Percentiles rank a stretch among this genome's conserved stretches.
These are phyloP conservation scores for Hypoxylon rickii DNA, from an alignment of 495 filamentous ascomycete species.

Conservation along the genomic window DNA sequence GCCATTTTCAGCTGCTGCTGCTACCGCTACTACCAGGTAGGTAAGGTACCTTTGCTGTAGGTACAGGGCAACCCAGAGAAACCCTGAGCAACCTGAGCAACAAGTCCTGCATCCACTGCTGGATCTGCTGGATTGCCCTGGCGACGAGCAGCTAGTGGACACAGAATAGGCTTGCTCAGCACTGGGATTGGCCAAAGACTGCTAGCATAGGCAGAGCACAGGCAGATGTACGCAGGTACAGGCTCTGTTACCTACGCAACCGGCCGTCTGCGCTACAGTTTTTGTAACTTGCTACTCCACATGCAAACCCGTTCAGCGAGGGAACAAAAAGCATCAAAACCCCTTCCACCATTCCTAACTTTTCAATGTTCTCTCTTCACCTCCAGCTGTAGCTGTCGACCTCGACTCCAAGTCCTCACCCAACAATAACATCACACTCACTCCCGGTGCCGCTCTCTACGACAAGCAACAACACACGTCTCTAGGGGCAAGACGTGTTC, in stretches of 20 bases:
- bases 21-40: no score
- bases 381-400: neutral
- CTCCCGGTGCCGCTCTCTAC: conserved; percentile 21
- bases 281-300: conserved; percentile 15
- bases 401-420: no score
- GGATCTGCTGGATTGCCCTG: conserved; percentile 32
- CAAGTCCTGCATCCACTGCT: conserved; percentile 21
- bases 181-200: no score
- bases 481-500: conserved; percentile 26
- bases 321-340: conserved; percentile 37
- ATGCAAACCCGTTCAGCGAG: conserved; percentile 23
- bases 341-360: conserved; percentile 18
- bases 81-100: conserved; percentile 20
- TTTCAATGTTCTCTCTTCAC: conserved; percentile 7
- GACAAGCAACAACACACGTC: conserved; percentile 16
- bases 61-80: no score
- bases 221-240: conserved; percentile 11
- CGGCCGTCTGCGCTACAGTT: neutral
- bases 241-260: conserved; percentile 32
- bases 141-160: conserved; percentile 26
- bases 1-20: conserved; percentile 33
- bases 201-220: no score
- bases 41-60: no score
- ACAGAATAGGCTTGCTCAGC: conserved; percentile 5
- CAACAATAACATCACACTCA: no score